phyloP scores from a whole-genome alignment of 1,284 basidiomycete genomes.

The Pyrrhoderma lamaoense region DNA sequence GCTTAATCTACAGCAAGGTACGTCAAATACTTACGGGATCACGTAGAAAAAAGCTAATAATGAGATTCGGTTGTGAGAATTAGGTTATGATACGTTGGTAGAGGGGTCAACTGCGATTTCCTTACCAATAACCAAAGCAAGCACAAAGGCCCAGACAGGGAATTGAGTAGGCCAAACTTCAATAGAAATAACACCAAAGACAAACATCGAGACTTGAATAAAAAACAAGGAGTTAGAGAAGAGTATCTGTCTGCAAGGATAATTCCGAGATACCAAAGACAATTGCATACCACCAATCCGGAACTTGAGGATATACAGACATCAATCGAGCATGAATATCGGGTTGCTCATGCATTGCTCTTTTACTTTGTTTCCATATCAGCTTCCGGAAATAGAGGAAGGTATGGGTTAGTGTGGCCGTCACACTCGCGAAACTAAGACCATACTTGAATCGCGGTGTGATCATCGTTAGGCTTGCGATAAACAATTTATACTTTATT shows the following conservation, averaged over 20 bases:
- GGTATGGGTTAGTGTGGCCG: conserved; percentile 28
- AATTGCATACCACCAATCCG: conserved; percentile 22
- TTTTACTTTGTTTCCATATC: conserved; percentile 26
- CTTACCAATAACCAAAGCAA: conserved; percentile 29
- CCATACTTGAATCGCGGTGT: conserved; percentile 22
- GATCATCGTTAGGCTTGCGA: background rate
- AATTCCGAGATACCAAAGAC: conserved; percentile 10
- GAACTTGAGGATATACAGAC: conserved; percentile 21
- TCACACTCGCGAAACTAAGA: conserved; percentile 19
- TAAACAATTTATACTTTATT: background rate
- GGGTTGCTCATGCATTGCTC: conserved; percentile 20
- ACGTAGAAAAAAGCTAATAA: conserved; percentile 33
- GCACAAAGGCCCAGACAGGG: conserved; percentile 32
- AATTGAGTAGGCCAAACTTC: conserved; percentile 30
- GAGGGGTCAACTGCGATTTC: background rate
- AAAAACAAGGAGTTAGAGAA: background rate
- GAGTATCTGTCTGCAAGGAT: conserved; percentile 1
- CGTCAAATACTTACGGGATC: conserved; percentile 28
- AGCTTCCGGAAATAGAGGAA: conserved; percentile 32
- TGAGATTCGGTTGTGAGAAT: conserved; percentile 32
- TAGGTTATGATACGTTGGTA: too few species aligned
- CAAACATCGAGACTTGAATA: conserved; percentile 23
- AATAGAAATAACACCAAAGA: conserved; percentile 28
- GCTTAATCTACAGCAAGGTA: too few species aligned
- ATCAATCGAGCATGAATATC: conserved; percentile 27